Evolutionary conservation across 148 eudicot genomes (phyloP).

Genomic region (Rheum nobile): DNA sequence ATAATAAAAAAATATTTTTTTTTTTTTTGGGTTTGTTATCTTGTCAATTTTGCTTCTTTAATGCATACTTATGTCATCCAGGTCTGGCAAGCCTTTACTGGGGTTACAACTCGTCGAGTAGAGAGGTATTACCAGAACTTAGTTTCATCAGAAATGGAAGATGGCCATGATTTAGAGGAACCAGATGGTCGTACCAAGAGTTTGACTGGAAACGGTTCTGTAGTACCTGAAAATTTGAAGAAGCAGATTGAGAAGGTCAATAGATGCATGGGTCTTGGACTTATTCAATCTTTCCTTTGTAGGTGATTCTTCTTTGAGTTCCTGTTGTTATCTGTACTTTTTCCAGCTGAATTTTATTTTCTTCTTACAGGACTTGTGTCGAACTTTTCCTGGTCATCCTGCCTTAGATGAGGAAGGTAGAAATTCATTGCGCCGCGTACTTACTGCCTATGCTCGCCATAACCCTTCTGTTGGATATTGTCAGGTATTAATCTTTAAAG

Average conservation of each 20-base stretch:
- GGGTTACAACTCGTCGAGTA: constrained; percentile 61
- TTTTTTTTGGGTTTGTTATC: neutral
- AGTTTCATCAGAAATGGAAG: constrained; percentile 36
- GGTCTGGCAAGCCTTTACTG: constrained; percentile 97
- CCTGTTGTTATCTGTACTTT: constrained; percentile 18
- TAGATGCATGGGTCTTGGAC: constrained; percentile 65
- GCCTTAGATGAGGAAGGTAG: constrained; percentile 81
- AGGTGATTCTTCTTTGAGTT: constrained; percentile 58
- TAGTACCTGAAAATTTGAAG: constrained; percentile 47
- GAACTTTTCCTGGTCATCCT: constrained; percentile 98
- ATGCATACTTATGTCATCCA: constrained; percentile 11
- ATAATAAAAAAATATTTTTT: neutral
- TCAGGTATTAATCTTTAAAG: constrained; percentile 43
- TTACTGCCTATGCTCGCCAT: constrained; percentile 81
- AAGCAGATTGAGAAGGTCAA: constrained; percentile 99
- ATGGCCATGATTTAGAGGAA: constrained; percentile 16
- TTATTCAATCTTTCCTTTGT: constrained; percentile 51
- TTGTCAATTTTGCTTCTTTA: neutral
- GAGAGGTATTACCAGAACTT: constrained; percentile 71
- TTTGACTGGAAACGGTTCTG: constrained; percentile 11
- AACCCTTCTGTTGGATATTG: constrained; percentile 95
- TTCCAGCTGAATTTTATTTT: constrained; percentile 35
- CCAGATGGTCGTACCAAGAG: neutral
- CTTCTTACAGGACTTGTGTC: constrained; percentile 66
- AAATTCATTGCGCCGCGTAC: constrained; percentile 77